Evolutionary conservation across 164 flowering plant species (phyloP).

Genomic region (Santalum album): DNA sequence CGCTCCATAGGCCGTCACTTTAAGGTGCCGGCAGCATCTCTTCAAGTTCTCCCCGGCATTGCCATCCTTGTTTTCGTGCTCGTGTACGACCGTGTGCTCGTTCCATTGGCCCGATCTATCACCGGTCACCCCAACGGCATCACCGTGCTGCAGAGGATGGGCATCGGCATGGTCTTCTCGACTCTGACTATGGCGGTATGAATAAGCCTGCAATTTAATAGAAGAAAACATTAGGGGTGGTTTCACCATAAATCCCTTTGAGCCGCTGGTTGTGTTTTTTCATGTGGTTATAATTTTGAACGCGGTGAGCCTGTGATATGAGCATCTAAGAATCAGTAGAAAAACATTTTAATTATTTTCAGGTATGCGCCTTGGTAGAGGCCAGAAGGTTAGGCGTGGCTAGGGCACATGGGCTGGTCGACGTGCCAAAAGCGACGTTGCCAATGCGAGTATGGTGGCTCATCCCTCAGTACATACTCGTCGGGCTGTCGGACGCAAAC

Average conservation of each 20-base stretch:
- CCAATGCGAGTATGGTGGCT: conserved; percentile 56
- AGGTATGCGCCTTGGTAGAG: conserved; percentile 28
- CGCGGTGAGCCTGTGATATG: no score
- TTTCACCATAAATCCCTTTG: no score
- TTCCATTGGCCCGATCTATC: background rate
- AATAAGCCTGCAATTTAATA: no score
- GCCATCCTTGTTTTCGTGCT: background rate
- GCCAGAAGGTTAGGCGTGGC: conserved; percentile 32
- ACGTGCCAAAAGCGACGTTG: conserved; percentile 23
- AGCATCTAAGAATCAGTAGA: no score
- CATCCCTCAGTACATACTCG: conserved; percentile 38
- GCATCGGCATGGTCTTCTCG: conserved; percentile 32
- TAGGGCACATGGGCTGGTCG: conserved; percentile 19
- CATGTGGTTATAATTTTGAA: no score
- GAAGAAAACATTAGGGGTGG: no score
- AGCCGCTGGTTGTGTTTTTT: no score
- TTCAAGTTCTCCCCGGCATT: background rate
- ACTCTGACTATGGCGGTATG: conserved; percentile 28
- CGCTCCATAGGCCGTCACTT: background rate
- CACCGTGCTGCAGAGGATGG: conserved; percentile 50
- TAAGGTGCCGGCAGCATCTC: background rate
- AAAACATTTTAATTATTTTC: no score
- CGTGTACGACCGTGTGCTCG: background rate
- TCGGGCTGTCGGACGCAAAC: conserved; percentile 34
- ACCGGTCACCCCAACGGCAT: conserved; percentile 31